These are phyloP conservation scores for Panus rudis DNA, from an alignment of 768 basidiomycete genomes.

Conservation along the genomic window DNA sequence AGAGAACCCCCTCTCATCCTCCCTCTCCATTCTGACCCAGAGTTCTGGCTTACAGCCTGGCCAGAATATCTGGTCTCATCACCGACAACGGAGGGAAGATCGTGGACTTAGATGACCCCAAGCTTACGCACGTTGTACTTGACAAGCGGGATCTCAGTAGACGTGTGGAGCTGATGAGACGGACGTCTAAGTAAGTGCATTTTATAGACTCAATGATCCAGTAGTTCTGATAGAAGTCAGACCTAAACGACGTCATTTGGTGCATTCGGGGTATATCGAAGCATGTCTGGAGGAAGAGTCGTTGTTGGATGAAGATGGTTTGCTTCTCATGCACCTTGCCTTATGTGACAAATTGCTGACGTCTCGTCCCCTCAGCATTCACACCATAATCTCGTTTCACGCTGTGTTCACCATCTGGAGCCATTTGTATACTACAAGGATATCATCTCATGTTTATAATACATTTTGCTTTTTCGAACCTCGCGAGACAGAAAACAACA, in stretches of 20 bases:
- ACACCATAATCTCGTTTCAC: not conserved
- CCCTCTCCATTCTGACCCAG: constrained; percentile 1
- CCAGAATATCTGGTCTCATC: constrained; percentile 44
- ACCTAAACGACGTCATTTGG: constrained; percentile 72
- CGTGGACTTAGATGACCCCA: constrained; percentile 62
- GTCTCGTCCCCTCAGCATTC: not conserved
- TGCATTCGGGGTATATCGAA: constrained; percentile 70
- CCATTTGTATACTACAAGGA: too few relatives aligned
- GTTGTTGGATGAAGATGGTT: constrained; percentile 80
- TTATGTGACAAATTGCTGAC: not conserved
- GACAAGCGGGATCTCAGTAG: constrained; percentile 78
- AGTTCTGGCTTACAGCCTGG: constrained; percentile 40
- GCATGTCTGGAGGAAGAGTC: constrained; percentile 81
- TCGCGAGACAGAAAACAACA: too few relatives aligned
- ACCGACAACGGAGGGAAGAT: constrained; percentile 66
- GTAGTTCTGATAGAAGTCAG: constrained; percentile 30
- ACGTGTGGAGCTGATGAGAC: constrained; percentile 60
- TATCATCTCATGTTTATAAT: not conserved
- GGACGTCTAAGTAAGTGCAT: constrained; percentile 57
- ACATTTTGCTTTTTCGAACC: too few relatives aligned
- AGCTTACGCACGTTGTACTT: constrained; percentile 80
- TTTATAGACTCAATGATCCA: not conserved
- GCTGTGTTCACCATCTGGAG: too few relatives aligned
- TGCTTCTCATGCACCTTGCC: constrained; percentile 23
- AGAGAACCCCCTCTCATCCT: constrained; percentile 9